Conservation (phyloP, 2,329 filamentous ascomycete species). For the Pezicula carpinea region DNA sequence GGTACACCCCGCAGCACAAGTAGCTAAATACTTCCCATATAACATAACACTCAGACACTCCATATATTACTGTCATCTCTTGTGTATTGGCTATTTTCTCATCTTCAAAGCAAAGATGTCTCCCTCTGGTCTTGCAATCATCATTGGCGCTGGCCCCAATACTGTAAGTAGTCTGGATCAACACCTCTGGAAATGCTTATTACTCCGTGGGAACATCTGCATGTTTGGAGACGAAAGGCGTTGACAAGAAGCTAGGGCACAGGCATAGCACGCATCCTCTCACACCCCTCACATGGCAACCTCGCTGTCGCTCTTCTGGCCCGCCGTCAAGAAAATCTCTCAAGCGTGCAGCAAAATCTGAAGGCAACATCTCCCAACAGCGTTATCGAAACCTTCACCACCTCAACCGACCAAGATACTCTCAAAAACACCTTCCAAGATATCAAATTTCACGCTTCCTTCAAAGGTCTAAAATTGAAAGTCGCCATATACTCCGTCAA, state of each 20-base stretch:
- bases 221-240: background rate
- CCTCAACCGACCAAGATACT: conserved; percentile 42
- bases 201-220: no score
- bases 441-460: conserved; percentile 43
- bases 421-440: conserved; percentile 43
- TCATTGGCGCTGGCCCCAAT: conserved; percentile 44
- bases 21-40: no score
- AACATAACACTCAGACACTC: no score
- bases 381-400: conserved; percentile 46
- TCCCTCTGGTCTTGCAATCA: conserved; percentile 43
- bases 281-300: conserved; percentile 48
- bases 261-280: conserved; percentile 51
- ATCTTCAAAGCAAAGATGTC: conserved; percentile 30
- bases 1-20: no score
- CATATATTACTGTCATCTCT: no score
- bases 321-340: conserved; percentile 40
- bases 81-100: no score
- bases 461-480: conserved; percentile 44
- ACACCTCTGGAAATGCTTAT: no score
- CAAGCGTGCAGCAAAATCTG: conserved; percentile 37
- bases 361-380: conserved; percentile 36
- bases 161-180: conserved; percentile 31
- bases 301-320: conserved; percentile 50
- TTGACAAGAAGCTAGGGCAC: conserved; percentile 34
- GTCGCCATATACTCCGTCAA: conserved; percentile 54